Percentiles rank a stretch among this genome's conserved stretches.
Evolutionary conservation across 805 yeast genomes (phyloP).

Genomic region (Pichia eremophila): DNA sequence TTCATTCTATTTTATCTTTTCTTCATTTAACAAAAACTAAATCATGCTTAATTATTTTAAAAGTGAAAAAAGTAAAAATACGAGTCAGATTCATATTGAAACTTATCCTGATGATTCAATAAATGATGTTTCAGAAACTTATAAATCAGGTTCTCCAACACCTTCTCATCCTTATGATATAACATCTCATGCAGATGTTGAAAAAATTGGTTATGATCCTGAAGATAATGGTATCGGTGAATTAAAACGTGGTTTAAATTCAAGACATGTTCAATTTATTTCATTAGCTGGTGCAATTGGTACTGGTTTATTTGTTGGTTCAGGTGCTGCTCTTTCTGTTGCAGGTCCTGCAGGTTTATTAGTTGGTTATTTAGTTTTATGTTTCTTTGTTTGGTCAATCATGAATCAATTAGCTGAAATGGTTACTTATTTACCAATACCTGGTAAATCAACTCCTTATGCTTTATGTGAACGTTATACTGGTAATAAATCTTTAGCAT

Average conservation of each 20-base stretch:
- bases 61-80: too few relatives aligned
- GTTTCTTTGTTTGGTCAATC: slow-evolving; percentile 54
- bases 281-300: slow-evolving; percentile 70
- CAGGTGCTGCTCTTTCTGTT: slow-evolving; percentile 32
- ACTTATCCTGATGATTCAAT: neutral
- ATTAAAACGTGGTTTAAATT: slow-evolving; percentile 31
- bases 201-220: slow-evolving; percentile 1
- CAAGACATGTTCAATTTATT: slow-evolving; percentile 50
- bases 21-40: too few relatives aligned
- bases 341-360: slow-evolving; percentile 33
- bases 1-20: too few relatives aligned
- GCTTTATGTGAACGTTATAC: slow-evolving; percentile 25
- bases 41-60: too few relatives aligned
- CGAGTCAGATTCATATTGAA: neutral
- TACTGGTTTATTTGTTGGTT: slow-evolving; percentile 46
- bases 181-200: neutral
- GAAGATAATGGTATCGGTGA: slow-evolving; percentile 7
- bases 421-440: slow-evolving; percentile 51
- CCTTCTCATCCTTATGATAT: neutral
- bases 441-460: slow-evolving; percentile 36
- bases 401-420: slow-evolving; percentile 59
- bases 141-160: neutral
- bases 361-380: slow-evolving; percentile 51
- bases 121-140: neutral
- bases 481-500: slow-evolving; percentile 20